Base-by-base conservation (phyloP, 495 filamentous ascomycete species). In the Talaromyces adpressus region DNA sequence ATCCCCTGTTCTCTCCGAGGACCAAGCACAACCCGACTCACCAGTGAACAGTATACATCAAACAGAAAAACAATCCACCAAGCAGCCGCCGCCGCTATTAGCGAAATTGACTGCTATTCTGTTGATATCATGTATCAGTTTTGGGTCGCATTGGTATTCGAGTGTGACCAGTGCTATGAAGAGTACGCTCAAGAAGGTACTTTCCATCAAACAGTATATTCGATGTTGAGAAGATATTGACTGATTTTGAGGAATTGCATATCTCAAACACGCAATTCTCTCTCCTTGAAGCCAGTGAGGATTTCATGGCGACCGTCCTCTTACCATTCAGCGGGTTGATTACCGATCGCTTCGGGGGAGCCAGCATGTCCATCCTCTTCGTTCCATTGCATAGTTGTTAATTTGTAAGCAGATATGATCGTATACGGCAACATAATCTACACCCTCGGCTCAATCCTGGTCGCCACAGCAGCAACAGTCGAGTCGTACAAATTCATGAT, bases 401-500 rank as follows among this genome's bases (percentile, higher is more conserved):
- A 54, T 9, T 9, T 20, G 1, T 8, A 5, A 14, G 25, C 65
- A 78, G 74, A 71, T 54, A 76, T 76, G 74, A 79, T 80, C 29
- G 73, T 81, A 6, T 79, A 75, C 47, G 76, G 76, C 22, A 81
- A 79, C 53, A 66, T 75, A 58, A 69, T 80, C 3, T 80, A 79
- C 57, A 76, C 76, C 6, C 68, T 80, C 62, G 76, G 79, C 5
- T 79, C 79, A 2, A 80, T 81, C 56, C 68, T 80, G 6, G 73
- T 80, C 11, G 79, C 73, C 4, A 75, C 77, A 6, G 77, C 77
- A 4, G 72, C 74, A 9, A 74, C 70, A 0, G 70, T 76, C 2
- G 75, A 73, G 12, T 77, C 73, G 0, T 81, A 73, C 63, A 71
- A 75, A 14, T 80, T 81, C 65, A 79, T 81, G 78, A 70, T 81